Base-by-base conservation (phyloP, 2,329 filamentous ascomycete species). In the Epichloe brachyelytri region DNA sequence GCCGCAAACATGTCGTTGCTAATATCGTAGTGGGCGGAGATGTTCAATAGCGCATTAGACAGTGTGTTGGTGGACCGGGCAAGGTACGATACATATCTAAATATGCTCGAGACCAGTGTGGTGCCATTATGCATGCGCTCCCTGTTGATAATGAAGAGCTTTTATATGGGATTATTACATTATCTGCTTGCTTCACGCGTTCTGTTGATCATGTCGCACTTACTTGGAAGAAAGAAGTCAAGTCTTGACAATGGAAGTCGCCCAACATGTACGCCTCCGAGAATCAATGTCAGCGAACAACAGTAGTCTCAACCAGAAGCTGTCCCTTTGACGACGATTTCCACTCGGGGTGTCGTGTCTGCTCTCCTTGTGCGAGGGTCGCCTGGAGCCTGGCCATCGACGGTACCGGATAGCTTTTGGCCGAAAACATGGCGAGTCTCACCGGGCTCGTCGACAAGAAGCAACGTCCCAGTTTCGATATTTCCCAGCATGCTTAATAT, bases 1-100 rank as follows among this genome's bases (percentile, higher is more conserved):
- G 83, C 81, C 5, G 82, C 80, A 58, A 88, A 87, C 80, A 87
- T 85, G 52, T 82, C 80, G 60, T 88, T 88, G 56, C 79, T 82
- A 55, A 87, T 85, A 59, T 88, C 84, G 62, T 88, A 88, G 57
- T 88, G 85, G 4, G 83, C 82, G 2, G 77, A 77, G 49, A 85
- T 80, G 60, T 88, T 86, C 43, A 85, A 69, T 11, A 79, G 72
- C 1, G 79, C 71, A 56, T 78, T 79, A 1, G 73, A 72, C 12
- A 80, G 62, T 6, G 75, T 80, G 59, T 83, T 82, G 11, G 74
- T 76, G 43, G 71, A 73, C 52, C 74, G 67, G 11, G 82, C 77
- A 37, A 86, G 62, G 46, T 75, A 77, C 3, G 79, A 76, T 40
- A 85, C 63, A 3, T 77, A 74, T 5, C 73, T 72, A 2, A 77